Evolutionary conservation across 2,329 filamentous ascomycete genomes (phyloP).

Genomic region (Diaporthe australafricana): DNA sequence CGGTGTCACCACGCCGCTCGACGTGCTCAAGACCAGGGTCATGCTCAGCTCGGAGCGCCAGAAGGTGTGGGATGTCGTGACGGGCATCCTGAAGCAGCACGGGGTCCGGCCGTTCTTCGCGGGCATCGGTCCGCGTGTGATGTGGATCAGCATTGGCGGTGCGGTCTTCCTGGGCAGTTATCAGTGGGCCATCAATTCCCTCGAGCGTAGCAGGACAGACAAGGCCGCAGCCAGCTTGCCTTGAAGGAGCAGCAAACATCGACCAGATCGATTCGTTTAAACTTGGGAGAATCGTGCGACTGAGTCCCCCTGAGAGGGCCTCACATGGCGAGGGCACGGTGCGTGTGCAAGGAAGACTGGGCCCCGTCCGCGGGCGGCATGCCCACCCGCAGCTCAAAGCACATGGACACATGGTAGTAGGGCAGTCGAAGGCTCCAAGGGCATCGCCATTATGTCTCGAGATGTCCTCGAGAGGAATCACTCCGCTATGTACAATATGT

Average conservation of each 20-base stretch:
- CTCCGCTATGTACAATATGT: slow-evolving; percentile 32
- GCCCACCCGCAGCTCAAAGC: neutral
- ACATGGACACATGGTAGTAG: neutral
- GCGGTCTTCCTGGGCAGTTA: slow-evolving; percentile 96
- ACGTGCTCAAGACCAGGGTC: slow-evolving; percentile 96
- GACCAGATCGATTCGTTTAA: neutral
- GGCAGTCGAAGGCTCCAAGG: neutral
- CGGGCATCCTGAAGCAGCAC: slow-evolving; percentile 71
- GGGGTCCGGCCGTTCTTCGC: slow-evolving; percentile 79
- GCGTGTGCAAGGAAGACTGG: neutral
- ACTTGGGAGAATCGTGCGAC: neutral
- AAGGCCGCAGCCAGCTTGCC: neutral
- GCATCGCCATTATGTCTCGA: slow-evolving; percentile 18
- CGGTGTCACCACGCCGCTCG: slow-evolving; percentile 88
- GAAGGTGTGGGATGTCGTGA: slow-evolving; percentile 69
- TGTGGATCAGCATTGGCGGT: slow-evolving; percentile 95
- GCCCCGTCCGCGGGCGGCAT: neutral
- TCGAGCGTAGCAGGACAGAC: slow-evolving; percentile 57
- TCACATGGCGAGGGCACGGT: neutral
- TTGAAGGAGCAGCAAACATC: neutral
- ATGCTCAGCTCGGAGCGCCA: slow-evolving; percentile 85
- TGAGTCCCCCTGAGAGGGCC: neutral
- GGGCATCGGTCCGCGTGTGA: slow-evolving; percentile 82
- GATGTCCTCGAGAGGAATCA: neutral
- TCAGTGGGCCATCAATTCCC: slow-evolving; percentile 84